A percentile compares a stretch with the other conserved stretches of the same genome.
phyloP scores from a whole-genome alignment of 2,329 filamentous ascomycete species.

The Purpureocillium takamizusanense region DNA sequence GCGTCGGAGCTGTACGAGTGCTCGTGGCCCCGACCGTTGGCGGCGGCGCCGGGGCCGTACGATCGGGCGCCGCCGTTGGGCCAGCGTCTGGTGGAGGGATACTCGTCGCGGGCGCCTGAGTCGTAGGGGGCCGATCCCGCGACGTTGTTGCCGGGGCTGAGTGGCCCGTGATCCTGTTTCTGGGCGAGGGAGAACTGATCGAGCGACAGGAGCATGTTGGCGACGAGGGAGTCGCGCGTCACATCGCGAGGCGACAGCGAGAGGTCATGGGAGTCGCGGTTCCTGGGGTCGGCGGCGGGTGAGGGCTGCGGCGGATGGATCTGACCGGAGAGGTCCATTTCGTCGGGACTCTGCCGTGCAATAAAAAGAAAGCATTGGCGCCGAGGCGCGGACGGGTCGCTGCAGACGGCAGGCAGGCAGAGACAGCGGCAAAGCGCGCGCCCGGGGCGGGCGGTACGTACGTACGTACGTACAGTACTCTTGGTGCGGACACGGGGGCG shows the following conservation, averaged over 20 bases:
- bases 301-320: conserved; percentile 8
- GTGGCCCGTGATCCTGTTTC: conserved; percentile 1
- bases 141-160: not conserved
- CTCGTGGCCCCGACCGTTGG: conserved; percentile 6
- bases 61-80: not conserved
- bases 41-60: conserved; percentile 1
- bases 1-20: conserved; percentile 56
- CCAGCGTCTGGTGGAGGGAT: not conserved
- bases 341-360: not conserved
- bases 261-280: conserved; percentile 72
- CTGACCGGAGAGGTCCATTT: not conserved
- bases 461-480: too few relatives aligned
- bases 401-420: not conserved
- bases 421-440: not conserved
- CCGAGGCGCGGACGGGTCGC: conserved; percentile 1
- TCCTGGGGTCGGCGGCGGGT: not conserved
- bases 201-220: conserved; percentile 90
- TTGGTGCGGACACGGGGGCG: too few relatives aligned
- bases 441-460: too few relatives aligned
- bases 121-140: conserved; percentile 12
- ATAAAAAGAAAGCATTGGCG: conserved; percentile 14
- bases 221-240: conserved; percentile 82
- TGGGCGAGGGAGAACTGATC: conserved; percentile 65
- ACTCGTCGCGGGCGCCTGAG: conserved; percentile 12
- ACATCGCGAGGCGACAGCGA: conserved; percentile 68